Base-by-base conservation (phyloP, 306 rosid genomes). In the Dryas drummondii region DNA sequence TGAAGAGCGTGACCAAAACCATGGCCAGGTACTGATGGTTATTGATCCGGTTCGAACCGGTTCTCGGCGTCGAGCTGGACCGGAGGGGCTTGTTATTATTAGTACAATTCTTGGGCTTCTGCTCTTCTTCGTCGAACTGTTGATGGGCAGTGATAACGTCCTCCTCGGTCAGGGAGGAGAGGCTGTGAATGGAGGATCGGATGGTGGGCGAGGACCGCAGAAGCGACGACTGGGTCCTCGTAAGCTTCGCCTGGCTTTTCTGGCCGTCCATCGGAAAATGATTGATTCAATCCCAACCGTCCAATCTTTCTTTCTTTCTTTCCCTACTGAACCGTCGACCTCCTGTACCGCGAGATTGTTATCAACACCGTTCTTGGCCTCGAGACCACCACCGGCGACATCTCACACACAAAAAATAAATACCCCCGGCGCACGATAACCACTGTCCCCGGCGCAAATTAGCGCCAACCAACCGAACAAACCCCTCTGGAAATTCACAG, bases 171-270 rank as follows among this genome's bases (percentile, higher is more conserved):
- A 92, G 79, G 51, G 97, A 94, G 4, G 91, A 86, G 70, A 91
- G 86, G 70, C 94, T 91, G 56, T 94, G 98, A 80, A 92, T 79
- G 73, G 99, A 96, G 45, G 99, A 94, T 80, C 99, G 93, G 76
- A 94, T 83, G 64, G 99, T 92, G 15, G 97, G 91, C 6, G 99
- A 92, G 3, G 92, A 88, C 19, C 91, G 92, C 9, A 91, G 98
- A 8, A 94, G 88, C 7, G 97, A 92, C 6, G 99, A 94, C 49
- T 92, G 93, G 37, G 93, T 94, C 69, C 99, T 82, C 41, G 97
- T 87, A 19, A 94, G 97, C 84, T 88, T 91, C 55, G 88, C 68
- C 73, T 78, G 93, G 70, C 87, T 86, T 84, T 83, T 89, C 81
- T 87, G 97, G 59, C 89, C 78, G 75, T 94, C 97, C 97, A 92